phyloP scores from a whole-genome alignment of 2,329 filamentous ascomycete species.

The Neopestalotiopsis sp. region DNA sequence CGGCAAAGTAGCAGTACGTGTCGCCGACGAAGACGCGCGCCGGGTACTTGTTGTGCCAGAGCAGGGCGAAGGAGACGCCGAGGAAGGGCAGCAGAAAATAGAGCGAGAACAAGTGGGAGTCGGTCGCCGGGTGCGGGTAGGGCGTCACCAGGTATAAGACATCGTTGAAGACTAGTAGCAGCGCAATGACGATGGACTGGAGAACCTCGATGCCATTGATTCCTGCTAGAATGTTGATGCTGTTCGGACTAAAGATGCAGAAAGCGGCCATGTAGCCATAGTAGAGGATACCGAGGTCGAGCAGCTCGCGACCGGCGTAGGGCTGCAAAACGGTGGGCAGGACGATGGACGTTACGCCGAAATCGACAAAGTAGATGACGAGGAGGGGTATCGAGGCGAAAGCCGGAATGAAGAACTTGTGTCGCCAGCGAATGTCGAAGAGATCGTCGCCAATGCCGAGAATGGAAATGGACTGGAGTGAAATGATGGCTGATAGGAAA shows the following conservation, averaged over 20 bases:
- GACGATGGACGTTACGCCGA: slow-evolving; percentile 94
- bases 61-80: slow-evolving; percentile 85
- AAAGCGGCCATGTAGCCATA: slow-evolving; percentile 97
- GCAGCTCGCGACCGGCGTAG: slow-evolving; percentile 77
- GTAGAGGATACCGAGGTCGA: slow-evolving; percentile 84
- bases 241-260: slow-evolving; percentile 97
- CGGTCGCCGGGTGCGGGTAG: slow-evolving; percentile 90
- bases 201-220: slow-evolving; percentile 97
- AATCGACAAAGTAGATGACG: slow-evolving; percentile 97
- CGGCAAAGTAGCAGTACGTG: slow-evolving; percentile 99
- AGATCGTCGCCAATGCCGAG: slow-evolving; percentile 94
- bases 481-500: slow-evolving; percentile 92
- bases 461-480: slow-evolving; percentile 87
- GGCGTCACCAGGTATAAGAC: slow-evolving; percentile 81
- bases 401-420: slow-evolving; percentile 97
- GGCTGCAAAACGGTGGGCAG: slow-evolving; percentile 84
- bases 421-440: slow-evolving; percentile 97
- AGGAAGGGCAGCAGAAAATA: slow-evolving; percentile 95
- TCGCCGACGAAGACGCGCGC: slow-evolving; percentile 95
- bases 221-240: slow-evolving; percentile 99
- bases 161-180: slow-evolving; percentile 86
- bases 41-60: slow-evolving; percentile 94
- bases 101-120: slow-evolving; percentile 94
- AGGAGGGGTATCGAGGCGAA: slow-evolving; percentile 92
- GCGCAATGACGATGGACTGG: slow-evolving; percentile 89